Evolutionary conservation across 805 yeast genomes (phyloP), one percentile per base, ranked within the genome.

Genomic region (Zygoascus flipseniorum): DNA sequence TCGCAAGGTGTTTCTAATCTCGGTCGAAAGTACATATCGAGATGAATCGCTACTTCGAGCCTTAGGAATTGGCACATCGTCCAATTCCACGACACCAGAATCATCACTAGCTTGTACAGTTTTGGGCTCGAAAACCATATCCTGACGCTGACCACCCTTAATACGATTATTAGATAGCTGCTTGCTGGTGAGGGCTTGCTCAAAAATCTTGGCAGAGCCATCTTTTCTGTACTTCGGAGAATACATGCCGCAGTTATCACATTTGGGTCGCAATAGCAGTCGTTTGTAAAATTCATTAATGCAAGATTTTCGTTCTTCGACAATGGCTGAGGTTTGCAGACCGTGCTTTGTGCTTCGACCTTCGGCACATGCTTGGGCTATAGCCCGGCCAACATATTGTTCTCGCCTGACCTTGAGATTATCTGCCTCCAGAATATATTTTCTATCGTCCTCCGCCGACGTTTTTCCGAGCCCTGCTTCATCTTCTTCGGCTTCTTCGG

Each of bases 161-260:
- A 86, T 82, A 68, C 92, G 76, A 74, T 93, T 93, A 70, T 85
- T 84, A 49, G 62, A 52, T 51, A 79, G 65, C 68, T 92, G 97
- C 67, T 88, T 88, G 50, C 88, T 96, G 49, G 78, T 78, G 60
- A 95, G 76, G 5, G 95, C 82, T 60, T 82, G 83, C 72, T 93
- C 98, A 65, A 93, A 93, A 58, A 93, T 82, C 74, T 95, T 93
- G 57, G 90, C 79, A 65, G 82, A 85, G 0, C 99, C 99, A 67
- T 93, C 99, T 64, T 90, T 92, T 72, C 99, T 82, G 75, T 85
- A 92, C 37, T 85, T 76, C 52, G 99, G 98, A 46, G 97, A 89
- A 69, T 76, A 87, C 96, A 90, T 87, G 45, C 89, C 88, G 78
- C 99, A 93, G 71, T 90, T 89, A 64, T 88, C 96, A 79, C 99